Evolutionary conservation across 192 early-diverging fungal species (phyloP), one percentile per base, ranked within the genome.

Genomic region (Globomyces pollinis-pini): DNA sequence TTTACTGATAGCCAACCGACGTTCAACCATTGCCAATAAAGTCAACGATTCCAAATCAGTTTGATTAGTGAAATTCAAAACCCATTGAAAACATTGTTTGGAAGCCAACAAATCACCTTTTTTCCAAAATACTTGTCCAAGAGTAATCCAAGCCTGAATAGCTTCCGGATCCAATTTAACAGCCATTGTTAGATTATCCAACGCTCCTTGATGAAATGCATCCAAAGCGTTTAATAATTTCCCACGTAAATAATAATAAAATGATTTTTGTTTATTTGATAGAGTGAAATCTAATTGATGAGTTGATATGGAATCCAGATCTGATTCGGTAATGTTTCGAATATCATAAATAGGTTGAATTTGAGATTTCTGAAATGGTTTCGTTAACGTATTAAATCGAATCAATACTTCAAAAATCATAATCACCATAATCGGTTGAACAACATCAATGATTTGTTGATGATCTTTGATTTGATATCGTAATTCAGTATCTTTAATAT

Each of bases 211-310:
- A 29, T 51, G 36, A 18, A 62, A 63, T 3, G 43, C 18, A 16
- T 38, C 44, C 8, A 63, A 60, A 28, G 44, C 21, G 31, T 63
- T 63, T 5, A 63, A 21, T 4, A 63, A 4, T 50, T 31, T 6
- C 18, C 38, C 61, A 31, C 61, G 8, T 11, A 63, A 2, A 26
- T 44, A 63, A 6, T 38, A 35, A 47, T 63, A 63, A 26, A 51
- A 51, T 11, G 54, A 39, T 21, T 63, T 63, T 63, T 63, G 61
- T 33, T 63, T 6, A 20, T 54, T 38, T 26, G 51, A 43, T 29
- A 63, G 11, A 18, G 61, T 63, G 33, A 60, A 60, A 63, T 63
- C 61, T 1, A 63, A 63, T 15, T 59, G 18, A 63, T 63, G 58
- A 0, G 39, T 16, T 13, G 51, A 63, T 12, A 57, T 20, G 15